Conservation (phyloP, 1,284 basidiomycete species). For the Pseudozyma tsukubaensis region DNA sequence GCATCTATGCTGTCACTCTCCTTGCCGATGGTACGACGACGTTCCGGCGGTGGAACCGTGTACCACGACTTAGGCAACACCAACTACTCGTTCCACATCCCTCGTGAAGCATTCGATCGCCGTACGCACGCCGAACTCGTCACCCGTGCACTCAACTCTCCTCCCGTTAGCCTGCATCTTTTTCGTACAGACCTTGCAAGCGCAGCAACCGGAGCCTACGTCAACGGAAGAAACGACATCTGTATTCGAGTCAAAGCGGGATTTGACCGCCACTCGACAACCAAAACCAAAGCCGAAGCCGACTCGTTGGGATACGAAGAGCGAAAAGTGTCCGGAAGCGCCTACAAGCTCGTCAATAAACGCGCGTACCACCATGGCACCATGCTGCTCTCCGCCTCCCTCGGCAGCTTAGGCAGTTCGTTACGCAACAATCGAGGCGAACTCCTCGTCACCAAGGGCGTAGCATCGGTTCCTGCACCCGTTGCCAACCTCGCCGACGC, state of each 20-base stretch:
- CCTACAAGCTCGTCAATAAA: constrained; percentile 92
- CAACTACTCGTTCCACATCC: constrained; percentile 93
- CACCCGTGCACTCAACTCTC: constrained; percentile 78
- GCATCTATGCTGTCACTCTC: constrained; percentile 72
- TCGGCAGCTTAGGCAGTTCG: constrained; percentile 54
- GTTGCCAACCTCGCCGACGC: constrained; percentile 82
- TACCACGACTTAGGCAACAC: constrained; percentile 97
- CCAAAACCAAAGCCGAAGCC: constrained; percentile 14
- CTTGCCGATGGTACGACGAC: constrained; percentile 84
- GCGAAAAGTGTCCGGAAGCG: constrained; percentile 90
- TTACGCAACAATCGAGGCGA: constrained; percentile 78
- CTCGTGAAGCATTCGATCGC: constrained; percentile 83
- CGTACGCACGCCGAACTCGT: constrained; percentile 82
- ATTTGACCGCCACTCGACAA: constrained; percentile 74
- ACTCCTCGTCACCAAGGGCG: constrained; percentile 81
- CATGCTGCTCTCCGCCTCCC: constrained; percentile 80
- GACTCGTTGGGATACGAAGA: constrained; percentile 30
- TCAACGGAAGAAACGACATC: constrained; percentile 89
- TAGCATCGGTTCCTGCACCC: constrained; percentile 89
- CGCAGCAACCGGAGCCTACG: constrained; percentile 66
- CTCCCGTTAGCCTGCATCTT: constrained; percentile 59
- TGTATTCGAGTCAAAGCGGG: constrained; percentile 72
- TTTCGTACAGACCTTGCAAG: constrained; percentile 10
- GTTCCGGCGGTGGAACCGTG: constrained; percentile 96
- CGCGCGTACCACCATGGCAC: constrained; percentile 98